Conservation (phyloP, 2,329 filamentous ascomycete genomes). For the Mollisia scopiformis region DNA sequence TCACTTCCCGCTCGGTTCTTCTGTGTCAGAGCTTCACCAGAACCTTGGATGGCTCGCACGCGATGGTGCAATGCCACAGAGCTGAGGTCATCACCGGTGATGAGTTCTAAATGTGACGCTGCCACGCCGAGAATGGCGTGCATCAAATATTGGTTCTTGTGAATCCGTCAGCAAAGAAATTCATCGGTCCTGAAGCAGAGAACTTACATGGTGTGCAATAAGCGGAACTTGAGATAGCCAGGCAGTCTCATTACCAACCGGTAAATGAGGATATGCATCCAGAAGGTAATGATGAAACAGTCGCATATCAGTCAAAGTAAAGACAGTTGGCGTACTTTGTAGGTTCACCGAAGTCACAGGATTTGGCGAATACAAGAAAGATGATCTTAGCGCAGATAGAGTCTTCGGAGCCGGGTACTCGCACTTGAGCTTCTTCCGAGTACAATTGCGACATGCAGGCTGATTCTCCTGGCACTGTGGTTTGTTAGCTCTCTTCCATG, state of each 20-base stretch:
- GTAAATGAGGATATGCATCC: constrained; percentile 64
- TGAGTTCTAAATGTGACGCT: constrained; percentile 65
- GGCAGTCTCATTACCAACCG: constrained; percentile 64
- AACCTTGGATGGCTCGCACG: constrained; percentile 64
- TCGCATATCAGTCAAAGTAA: constrained; percentile 66
- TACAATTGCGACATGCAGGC: constrained; percentile 65
- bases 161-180: constrained; percentile 3
- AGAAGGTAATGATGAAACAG: constrained; percentile 70
- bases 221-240: constrained; percentile 71
- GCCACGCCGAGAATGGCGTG: constrained; percentile 70
- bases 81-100: constrained; percentile 36
- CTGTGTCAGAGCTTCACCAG: constrained; percentile 57
- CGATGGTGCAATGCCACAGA: constrained; percentile 64
- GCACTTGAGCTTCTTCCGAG: constrained; percentile 63
- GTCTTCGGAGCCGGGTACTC: constrained; percentile 61
- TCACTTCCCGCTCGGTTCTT: constrained; percentile 49
- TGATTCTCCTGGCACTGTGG: constrained; percentile 65
- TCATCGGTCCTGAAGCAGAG: not conserved
- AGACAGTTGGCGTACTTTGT: constrained; percentile 55
- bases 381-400: constrained; percentile 47
- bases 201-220: constrained; percentile 64
- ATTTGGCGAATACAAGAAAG: constrained; percentile 10
- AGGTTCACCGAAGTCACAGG: constrained; percentile 13
- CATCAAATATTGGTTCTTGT: constrained; percentile 67
- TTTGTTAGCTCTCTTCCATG: not conserved